Conservation (phyloP, 495 filamentous ascomycete species). For the Penicillium goetzii region DNA sequence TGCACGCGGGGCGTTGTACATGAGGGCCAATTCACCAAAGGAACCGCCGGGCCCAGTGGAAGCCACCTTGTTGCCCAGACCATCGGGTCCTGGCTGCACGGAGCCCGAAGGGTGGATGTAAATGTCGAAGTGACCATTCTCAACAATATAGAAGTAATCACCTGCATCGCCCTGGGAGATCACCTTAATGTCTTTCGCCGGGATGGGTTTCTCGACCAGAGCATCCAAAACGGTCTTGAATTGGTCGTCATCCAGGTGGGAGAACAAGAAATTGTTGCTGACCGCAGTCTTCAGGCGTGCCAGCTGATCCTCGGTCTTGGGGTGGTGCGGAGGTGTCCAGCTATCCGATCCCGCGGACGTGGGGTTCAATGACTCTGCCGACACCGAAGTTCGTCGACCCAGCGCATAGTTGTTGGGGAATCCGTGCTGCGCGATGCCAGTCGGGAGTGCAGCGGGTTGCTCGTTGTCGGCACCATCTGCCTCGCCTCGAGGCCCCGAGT, state of each 20-base stretch:
- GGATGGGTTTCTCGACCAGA: constrained; percentile 91
- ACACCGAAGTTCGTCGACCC: constrained; percentile 91
- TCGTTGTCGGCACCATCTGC: constrained; percentile 32
- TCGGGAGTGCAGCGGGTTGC: constrained; percentile 40
- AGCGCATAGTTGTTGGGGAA: constrained; percentile 94
- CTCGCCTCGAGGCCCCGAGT: constrained; percentile 21
- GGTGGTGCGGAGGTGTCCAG: constrained; percentile 85
- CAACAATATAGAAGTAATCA: constrained; percentile 97
- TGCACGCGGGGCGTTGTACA: constrained; percentile 99
- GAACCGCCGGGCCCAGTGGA: constrained; percentile 84
- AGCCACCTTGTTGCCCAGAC: constrained; percentile 83
- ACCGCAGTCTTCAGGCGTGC: constrained; percentile 79
- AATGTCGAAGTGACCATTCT: constrained; percentile 87
- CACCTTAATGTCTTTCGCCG: constrained; percentile 93
- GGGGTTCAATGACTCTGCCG: constrained; percentile 93
- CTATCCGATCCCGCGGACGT: constrained; percentile 79
- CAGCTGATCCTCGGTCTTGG: constrained; percentile 81
- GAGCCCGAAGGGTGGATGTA: constrained; percentile 82
- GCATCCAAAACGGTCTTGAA: constrained; percentile 84
- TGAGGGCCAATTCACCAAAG: constrained; percentile 96
- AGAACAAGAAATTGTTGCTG: constrained; percentile 89
- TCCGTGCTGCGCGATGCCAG: constrained; percentile 55
- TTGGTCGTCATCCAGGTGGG: constrained; percentile 91
- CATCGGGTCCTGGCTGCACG: constrained; percentile 79
- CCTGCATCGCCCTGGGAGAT: constrained; percentile 95